Conservation (phyloP, 306 rosid species). For the Urtica urens region DNA sequence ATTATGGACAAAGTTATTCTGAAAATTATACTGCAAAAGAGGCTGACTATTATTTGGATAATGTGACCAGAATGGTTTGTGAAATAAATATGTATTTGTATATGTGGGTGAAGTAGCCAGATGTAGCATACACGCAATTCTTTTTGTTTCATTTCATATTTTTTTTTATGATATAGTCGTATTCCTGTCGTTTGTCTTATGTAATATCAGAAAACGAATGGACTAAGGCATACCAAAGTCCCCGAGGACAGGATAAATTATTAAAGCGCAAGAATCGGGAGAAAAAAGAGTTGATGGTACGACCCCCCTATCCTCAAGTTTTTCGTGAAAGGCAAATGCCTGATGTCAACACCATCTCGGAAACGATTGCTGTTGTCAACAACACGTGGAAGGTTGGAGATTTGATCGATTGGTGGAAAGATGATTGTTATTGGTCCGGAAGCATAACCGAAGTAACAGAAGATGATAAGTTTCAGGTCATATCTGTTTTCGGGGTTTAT, state of each 20-base stretch:
- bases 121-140: too few species aligned
- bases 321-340: constrained; percentile 34
- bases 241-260: constrained; percentile 1
- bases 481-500: too few species aligned
- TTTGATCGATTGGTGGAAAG: constrained; percentile 71
- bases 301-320: constrained; percentile 56
- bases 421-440: constrained; percentile 77
- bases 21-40: too few species aligned
- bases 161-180: neutral
- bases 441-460: constrained; percentile 34
- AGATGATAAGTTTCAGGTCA: constrained; percentile 45
- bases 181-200: neutral
- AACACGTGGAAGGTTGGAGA: constrained; percentile 64
- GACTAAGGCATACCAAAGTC: constrained; percentile 39
- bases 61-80: neutral
- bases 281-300: constrained; percentile 43
- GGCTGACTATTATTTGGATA: too few species aligned
- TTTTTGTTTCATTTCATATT: neutral
- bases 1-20: too few species aligned
- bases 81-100: neutral
- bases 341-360: constrained; percentile 30
- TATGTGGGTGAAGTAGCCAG: neutral
- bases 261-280: constrained; percentile 11
- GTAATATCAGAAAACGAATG: constrained; percentile 39
- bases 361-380: constrained; percentile 30